Conservation (phyloP, 208 protist species). For the Lotmaria passim region DNA sequence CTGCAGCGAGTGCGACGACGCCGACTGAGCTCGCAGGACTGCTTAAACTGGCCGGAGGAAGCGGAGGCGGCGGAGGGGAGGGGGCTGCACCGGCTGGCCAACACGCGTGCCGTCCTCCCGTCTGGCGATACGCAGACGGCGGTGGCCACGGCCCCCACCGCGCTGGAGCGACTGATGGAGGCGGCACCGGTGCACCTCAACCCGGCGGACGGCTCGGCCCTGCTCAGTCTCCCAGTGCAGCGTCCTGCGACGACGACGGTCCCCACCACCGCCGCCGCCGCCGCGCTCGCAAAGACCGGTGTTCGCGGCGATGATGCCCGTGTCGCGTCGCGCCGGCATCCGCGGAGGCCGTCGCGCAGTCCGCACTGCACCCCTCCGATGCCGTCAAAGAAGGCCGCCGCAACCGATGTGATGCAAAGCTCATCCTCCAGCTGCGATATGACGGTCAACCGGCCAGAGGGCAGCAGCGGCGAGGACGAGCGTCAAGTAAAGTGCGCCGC, state of each 20-base stretch:
- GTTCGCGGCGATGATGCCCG: background rate
- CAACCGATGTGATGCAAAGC: background rate
- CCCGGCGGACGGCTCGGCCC: conserved; percentile 40
- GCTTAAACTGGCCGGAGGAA: too few relatives aligned
- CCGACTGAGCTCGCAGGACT: background rate
- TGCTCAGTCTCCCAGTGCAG: conserved; percentile 34
- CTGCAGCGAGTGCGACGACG: background rate
- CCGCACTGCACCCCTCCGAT: background rate
- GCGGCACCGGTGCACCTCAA: conserved; percentile 23
- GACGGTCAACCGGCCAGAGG: conserved; percentile 17
- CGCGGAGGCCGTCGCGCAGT: background rate
- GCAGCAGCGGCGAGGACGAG: conserved; percentile 22
- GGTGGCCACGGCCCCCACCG: background rate
- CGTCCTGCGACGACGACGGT: background rate
- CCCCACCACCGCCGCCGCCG: background rate
- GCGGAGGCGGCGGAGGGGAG: too few relatives aligned
- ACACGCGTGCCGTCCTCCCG: too few relatives aligned
- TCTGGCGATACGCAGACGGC: too few relatives aligned
- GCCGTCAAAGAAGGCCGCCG: background rate
- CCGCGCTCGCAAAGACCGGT: background rate
- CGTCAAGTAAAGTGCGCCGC: background rate
- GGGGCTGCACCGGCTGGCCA: too few relatives aligned
- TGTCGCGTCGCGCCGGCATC: background rate
- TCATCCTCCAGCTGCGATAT: conserved; percentile 24
- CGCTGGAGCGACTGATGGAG: conserved; percentile 32